A percentile compares a stretch with the other conserved stretches of the same genome.
phyloP scores from a whole-genome alignment of 106 monocot species.

The Dioscorea alata region DNA sequence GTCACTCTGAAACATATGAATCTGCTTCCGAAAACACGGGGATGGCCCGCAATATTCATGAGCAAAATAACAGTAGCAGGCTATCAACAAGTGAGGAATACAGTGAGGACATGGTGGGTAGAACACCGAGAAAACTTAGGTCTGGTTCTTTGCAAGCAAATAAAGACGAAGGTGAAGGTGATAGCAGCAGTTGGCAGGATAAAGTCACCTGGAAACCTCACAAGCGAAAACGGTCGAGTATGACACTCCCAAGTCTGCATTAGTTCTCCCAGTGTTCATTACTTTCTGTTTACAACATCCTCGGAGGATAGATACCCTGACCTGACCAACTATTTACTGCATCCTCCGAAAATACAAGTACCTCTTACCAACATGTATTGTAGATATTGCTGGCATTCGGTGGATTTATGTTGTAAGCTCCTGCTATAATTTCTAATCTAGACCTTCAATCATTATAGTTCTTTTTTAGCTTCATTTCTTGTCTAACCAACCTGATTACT shows the following conservation, averaged over 20 bases:
- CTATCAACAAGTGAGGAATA: conserved; percentile 28
- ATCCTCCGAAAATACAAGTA: too few relatives aligned
- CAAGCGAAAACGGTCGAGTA: conserved; percentile 76
- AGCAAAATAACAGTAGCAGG: conserved; percentile 21
- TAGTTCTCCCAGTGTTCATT: neutral
- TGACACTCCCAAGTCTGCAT: conserved; percentile 20
- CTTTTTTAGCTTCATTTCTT: too few relatives aligned
- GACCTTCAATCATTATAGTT: too few relatives aligned
- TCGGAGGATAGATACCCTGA: too few relatives aligned
- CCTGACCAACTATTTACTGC: too few relatives aligned
- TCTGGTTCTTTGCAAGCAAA: conserved; percentile 7
- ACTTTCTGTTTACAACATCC: neutral
- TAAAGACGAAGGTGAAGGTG: conserved; percentile 52
- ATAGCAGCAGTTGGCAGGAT: conserved; percentile 39
- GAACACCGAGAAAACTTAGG: conserved; percentile 17
- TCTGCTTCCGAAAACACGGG: conserved; percentile 3
- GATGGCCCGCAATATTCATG: conserved; percentile 10
- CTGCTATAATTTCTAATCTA: too few relatives aligned
- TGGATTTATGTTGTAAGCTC: too few relatives aligned
- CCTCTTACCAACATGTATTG: too few relatives aligned
- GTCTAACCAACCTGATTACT: too few relatives aligned
- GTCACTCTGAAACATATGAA: conserved; percentile 18
- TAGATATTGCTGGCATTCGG: too few relatives aligned
- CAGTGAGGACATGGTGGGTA: conserved; percentile 31
- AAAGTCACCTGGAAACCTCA: conserved; percentile 70